phyloP scores from a whole-genome alignment of 345 rosid genomes.

The Bruguiera gymnorhiza region DNA sequence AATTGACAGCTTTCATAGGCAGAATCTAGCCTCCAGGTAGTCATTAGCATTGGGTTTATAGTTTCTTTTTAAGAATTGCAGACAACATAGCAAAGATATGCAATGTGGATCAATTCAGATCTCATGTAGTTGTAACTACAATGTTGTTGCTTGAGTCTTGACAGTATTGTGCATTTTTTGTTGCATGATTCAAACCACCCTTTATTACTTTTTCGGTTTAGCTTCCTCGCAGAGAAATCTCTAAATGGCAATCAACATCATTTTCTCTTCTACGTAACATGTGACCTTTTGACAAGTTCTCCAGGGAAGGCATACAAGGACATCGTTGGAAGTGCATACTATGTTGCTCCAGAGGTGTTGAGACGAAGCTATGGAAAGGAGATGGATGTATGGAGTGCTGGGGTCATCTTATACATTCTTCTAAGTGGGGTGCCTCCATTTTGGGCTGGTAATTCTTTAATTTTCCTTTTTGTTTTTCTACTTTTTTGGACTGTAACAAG shows the following conservation, averaged over 20 bases:
- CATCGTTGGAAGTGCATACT: slow-evolving; percentile 33
- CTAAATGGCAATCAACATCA: not conserved
- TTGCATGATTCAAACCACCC: not conserved
- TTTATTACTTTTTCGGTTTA: not conserved
- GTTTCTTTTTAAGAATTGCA: too few species aligned
- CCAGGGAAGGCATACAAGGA: slow-evolving; percentile 22
- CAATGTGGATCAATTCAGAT: too few species aligned
- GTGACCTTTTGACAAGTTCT: not conserved
- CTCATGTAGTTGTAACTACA: too few species aligned
- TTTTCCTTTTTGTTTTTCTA: too few species aligned
- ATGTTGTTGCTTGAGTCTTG: too few species aligned
- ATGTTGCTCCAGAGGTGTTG: slow-evolving; percentile 35
- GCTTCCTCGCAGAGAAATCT: too few species aligned
- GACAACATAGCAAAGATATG: too few species aligned
- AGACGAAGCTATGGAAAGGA: slow-evolving; percentile 26
- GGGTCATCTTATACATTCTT: slow-evolving; percentile 30
- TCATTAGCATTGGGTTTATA: too few species aligned
- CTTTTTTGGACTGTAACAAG: too few species aligned
- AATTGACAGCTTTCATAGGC: too few species aligned
- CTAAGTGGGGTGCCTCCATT: slow-evolving; percentile 32
- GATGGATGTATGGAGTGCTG: slow-evolving; percentile 38
- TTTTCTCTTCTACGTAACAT: not conserved
- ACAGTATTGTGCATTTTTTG: not conserved
- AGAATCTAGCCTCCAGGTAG: too few species aligned
- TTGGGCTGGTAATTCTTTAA: slow-evolving; percentile 21